Base-by-base conservation (phyloP, 805 yeast genomes). In the Saitoella complicata region DNA sequence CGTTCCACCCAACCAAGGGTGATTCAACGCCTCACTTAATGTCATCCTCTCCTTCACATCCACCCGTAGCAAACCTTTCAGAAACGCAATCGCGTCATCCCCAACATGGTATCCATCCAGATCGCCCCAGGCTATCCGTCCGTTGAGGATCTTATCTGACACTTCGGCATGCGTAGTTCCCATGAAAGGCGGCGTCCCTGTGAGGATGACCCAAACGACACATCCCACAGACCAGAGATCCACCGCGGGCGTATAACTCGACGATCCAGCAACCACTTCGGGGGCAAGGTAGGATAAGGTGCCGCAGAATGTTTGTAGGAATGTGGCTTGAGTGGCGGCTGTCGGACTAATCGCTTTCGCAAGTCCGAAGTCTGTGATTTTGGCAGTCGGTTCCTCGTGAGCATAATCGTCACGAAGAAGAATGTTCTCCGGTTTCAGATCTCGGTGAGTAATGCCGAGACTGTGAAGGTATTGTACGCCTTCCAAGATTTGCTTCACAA, bases 211-310 rank as follows among this genome's bases (percentile, higher is more conserved):
- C 63, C 85, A 91, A 0, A 86, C 80, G 31, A 91, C 64, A 61
- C 98, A 91, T 0, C 98, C 98, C 45, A 91, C 70, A 1, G 96
- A 85, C 98, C 98, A 91, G 73, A 91, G 84, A 59, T 91, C 98
- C 10, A 88, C 97, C 46, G 83, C 70, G 37, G 81, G 21, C 2
- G 21, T 21, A 21, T 21, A 21, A 21, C 21, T 21, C 32, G 58
- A 58, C 45, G 66, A 61, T 9, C 70, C 71, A 31, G 64, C 64
- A 34, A 76, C 63, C 6, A 91, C 85, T 59, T 91, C 98, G 0
- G 98, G 98, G 0, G 98, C 98, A 41, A 91, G 80, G 56, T 91
- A 91, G 1, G 97, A 95, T 49, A 91, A 61, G 0, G 98, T 91
- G 1, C 98, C 98, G 64, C 98, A 91, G 55, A 91, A 91, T 0